Percentiles rank a stretch among this genome's conserved stretches.
These are phyloP conservation scores for Alliaria petiolata DNA, from an alignment of 345 rosid genomes.

Conservation along the genomic window DNA sequence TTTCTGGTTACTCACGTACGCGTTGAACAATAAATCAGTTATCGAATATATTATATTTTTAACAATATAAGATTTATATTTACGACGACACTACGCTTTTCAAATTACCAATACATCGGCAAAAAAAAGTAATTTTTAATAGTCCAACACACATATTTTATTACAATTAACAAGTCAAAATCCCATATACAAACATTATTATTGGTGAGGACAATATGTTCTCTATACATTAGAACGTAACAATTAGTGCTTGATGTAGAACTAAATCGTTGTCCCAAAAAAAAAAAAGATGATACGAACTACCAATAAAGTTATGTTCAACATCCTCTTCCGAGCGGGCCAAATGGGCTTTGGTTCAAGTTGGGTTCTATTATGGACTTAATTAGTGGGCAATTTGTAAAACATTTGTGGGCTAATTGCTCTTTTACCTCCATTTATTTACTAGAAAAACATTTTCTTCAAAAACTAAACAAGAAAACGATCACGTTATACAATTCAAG, in stretches of 20 bases:
- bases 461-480: not conserved
- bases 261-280: too few species aligned
- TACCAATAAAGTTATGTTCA: too few species aligned
- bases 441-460: not conserved
- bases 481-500: not conserved
- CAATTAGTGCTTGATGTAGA: too few species aligned
- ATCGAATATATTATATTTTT: not conserved
- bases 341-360: not conserved
- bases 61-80: not conserved
- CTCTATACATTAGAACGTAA: too few species aligned
- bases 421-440: not conserved
- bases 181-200: too few species aligned
- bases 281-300: too few species aligned
- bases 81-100: too few species aligned
- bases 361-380: not conserved
- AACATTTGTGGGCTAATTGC: not conserved
- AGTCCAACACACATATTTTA: too few species aligned
- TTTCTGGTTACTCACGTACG: not conserved
- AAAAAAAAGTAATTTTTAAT: too few species aligned
- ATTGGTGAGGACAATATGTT: too few species aligned
- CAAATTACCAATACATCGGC: too few species aligned
- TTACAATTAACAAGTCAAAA: too few species aligned
- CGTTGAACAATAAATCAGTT: not conserved
- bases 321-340: not conserved
- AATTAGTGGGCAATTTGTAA: not conserved